Percentiles rank a stretch among this genome's conserved stretches.
Evolutionary conservation across 2,329 filamentous ascomycete species (phyloP).

Genomic region (Aaosphaeria pasadenensis): DNA sequence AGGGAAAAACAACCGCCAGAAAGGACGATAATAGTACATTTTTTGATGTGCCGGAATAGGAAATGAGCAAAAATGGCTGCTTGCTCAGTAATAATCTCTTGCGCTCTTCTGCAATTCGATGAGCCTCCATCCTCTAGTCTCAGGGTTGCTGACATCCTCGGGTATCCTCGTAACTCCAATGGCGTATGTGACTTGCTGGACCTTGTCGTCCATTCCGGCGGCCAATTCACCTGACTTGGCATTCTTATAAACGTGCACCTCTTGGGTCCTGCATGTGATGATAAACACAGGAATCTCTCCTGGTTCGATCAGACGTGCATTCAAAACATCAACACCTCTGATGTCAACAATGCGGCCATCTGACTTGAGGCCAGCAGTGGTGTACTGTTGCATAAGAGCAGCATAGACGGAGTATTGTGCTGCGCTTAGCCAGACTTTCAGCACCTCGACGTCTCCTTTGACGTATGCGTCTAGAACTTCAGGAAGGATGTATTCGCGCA

Average conservation of each 20-base stretch:
- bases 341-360: constrained; percentile 96
- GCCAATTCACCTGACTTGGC: constrained; percentile 85
- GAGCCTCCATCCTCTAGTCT: constrained; percentile 93
- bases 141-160: constrained; percentile 94
- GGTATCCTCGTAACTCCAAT: constrained; percentile 92
- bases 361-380: constrained; percentile 85
- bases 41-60: too few relatives aligned
- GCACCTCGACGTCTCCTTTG: constrained; percentile 85
- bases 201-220: constrained; percentile 97
- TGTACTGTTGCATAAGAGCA: constrained; percentile 95
- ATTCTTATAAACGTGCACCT: constrained; percentile 95
- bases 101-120: constrained; percentile 99
- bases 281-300: constrained; percentile 94
- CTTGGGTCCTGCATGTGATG: constrained; percentile 92
- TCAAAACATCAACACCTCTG: constrained; percentile 83
- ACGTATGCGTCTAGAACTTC: constrained; percentile 98
- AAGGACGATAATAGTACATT: too few relatives aligned
- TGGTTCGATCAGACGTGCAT: constrained; percentile 76
- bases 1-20: too few relatives aligned
- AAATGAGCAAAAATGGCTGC: neutral
- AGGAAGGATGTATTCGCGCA: constrained; percentile 95
- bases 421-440: constrained; percentile 94
- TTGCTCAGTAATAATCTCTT: constrained; percentile 73
- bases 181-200: constrained; percentile 96
- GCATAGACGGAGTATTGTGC: constrained; percentile 96